Base-by-base conservation (phyloP, 192 early-diverging fungal genomes). In the Neocallimastix lanati region DNA sequence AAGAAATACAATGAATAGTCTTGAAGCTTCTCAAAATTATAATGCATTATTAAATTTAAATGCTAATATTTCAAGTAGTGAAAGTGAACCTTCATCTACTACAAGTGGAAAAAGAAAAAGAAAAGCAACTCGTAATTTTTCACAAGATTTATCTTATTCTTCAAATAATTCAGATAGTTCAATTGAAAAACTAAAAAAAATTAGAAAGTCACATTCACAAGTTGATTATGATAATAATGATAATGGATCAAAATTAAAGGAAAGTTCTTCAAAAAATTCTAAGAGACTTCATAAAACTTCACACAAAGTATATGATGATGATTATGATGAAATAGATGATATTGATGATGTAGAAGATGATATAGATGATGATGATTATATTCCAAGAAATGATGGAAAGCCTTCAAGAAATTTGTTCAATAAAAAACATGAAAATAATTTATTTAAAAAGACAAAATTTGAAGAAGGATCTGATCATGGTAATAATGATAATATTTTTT, bases 1-100 rank as follows among this genome's bases (percentile, higher is more conserved):
- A 36, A 40, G 79, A n/a, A 40, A 79, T 29, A 79, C 79, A 11
- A 29, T 79, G 29, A 79, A 40, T 76, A 76, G 50, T 77, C 40
- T 79, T 40, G 79, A 79, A 13, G 79, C 79, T 13, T 40, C 79
- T 28, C 79, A 79, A 77, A 79, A 79, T 38, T 79, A 30, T 79
- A 77, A 29, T 29, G 79, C 40, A 5, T 77, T 79, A 25, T 76
- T 79, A 21, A 79, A 29, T 77, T 13, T 79, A 21, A 77, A 79
- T 40, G 79, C 50, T 15, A 79, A 79, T 29, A 29, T 36, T 28
- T 77, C 79, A 9, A 36, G 30, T 38, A 18, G 28, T 18, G 79
- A 77, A n/a, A 38, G 36, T 40, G 29, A 29, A 29, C 29, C 28
- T 16, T 40, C 50, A 29, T 29, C 79, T 6, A 29, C 36, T 7